Percentiles rank a stretch among this genome's conserved stretches.
Conservation (phyloP, 805 yeast genomes). For the Ogataea neopini region DNA sequence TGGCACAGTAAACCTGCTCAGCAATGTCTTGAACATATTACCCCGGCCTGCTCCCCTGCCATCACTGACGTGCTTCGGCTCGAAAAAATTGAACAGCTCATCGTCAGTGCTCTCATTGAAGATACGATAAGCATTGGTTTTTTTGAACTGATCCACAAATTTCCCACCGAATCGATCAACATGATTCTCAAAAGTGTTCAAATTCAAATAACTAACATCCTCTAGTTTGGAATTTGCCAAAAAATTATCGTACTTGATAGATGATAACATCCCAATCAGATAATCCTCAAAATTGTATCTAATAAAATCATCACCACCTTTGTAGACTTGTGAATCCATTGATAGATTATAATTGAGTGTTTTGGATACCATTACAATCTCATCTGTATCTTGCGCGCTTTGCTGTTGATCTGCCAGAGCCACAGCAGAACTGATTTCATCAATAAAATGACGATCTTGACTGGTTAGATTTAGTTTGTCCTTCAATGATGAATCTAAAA, state of each 20-base stretch:
- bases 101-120: conserved; percentile 64
- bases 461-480: conserved; percentile 48
- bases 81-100: conserved; percentile 54
- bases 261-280: conserved; percentile 69
- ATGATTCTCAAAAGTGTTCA: conserved; percentile 24
- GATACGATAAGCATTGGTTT: conserved; percentile 53
- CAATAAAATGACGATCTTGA: conserved; percentile 77
- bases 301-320: conserved; percentile 85
- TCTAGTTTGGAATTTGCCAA: conserved; percentile 36
- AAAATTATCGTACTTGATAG: conserved; percentile 69
- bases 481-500: conserved; percentile 45
- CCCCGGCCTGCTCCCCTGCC: conserved; percentile 1
- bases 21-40: conserved; percentile 12
- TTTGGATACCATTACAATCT: conserved; percentile 36
- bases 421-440: conserved; percentile 53
- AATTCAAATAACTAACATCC: conserved; percentile 20
- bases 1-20: background rate
- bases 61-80: conserved; percentile 34
- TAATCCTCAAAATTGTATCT: conserved; percentile 90
- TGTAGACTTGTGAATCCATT: conserved; percentile 43
- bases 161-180: conserved; percentile 27
- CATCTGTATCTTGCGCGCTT: conserved; percentile 16
- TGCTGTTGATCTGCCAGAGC: conserved; percentile 14
- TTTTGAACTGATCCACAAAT: conserved; percentile 55
- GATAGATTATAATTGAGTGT: conserved; percentile 36